A percentile compares a stretch with the other conserved stretches of the same genome.
Conservation (phyloP, 1,284 basidiomycete species). For the Tetrapyrgos nigripes region DNA sequence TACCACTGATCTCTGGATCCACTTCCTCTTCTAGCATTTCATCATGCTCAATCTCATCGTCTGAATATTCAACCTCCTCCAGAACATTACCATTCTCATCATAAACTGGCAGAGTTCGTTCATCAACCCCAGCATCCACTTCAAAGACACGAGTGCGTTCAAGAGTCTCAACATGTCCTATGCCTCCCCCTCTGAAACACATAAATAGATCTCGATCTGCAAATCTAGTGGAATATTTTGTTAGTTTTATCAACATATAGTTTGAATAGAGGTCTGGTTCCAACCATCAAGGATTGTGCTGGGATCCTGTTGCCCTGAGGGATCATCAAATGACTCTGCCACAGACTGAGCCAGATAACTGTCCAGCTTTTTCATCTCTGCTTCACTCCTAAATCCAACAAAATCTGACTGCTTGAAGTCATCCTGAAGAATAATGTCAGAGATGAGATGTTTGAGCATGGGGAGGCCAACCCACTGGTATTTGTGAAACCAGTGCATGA, state of each 20-base stretch:
- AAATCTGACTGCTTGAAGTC: background rate
- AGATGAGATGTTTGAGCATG: background rate
- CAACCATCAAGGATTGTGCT: background rate
- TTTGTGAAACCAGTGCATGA: background rate
- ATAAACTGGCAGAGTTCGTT: background rate
- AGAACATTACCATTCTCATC: conserved; percentile 3
- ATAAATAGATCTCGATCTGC: conserved; percentile 11
- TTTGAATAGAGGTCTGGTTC: background rate
- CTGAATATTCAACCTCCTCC: background rate
- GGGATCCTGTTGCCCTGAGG: background rate
- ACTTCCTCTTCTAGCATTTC: background rate
- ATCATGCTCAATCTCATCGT: background rate
- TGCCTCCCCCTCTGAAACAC: background rate
- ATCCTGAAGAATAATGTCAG: background rate
- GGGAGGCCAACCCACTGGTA: background rate
- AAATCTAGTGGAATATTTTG: conserved; percentile 4
- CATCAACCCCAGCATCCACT: background rate
- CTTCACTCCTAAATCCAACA: background rate
- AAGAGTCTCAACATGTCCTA: background rate
- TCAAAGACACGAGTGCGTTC: background rate
- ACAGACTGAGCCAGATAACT: background rate
- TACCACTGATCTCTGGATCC: too few relatives aligned
- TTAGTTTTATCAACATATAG: background rate
- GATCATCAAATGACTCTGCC: background rate
- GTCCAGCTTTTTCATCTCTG: background rate